These are phyloP conservation scores for Aspergillus tubingensis DNA, from an alignment of 2,329 filamentous ascomycete species.

Conservation along the genomic window DNA sequence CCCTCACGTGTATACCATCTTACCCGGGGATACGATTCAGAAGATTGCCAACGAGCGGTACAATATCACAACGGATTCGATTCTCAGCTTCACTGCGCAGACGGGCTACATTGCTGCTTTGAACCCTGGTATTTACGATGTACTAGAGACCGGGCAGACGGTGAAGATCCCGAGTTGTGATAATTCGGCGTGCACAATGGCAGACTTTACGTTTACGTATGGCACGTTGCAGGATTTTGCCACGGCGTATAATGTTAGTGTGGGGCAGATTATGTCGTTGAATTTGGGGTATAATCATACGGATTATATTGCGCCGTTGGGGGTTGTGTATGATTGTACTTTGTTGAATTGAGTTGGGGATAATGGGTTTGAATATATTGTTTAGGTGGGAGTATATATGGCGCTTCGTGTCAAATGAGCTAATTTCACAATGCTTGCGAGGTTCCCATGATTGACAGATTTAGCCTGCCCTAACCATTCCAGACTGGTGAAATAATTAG, in stretches of 20 bases:
- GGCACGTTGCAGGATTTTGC: neutral
- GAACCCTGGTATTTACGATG: neutral
- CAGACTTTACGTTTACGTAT: neutral
- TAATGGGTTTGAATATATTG: no score
- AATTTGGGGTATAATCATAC: constrained; percentile 1
- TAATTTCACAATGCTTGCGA: no score
- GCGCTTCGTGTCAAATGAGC: no score
- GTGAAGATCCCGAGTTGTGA: neutral
- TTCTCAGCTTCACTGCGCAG: neutral
- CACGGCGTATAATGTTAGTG: neutral
- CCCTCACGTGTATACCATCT: neutral
- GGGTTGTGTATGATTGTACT: neutral
- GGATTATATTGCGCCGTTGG: neutral
- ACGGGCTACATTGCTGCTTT: neutral
- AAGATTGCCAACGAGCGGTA: neutral
- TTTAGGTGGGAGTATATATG: no score
- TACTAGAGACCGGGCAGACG: neutral
- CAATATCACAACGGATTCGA: neutral
- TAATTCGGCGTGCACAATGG: neutral
- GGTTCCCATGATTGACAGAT: no score
- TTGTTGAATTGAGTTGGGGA: neutral
- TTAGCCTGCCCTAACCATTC: no score
- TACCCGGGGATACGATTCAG: neutral
- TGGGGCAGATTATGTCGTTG: neutral
- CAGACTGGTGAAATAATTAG: no score